Percentiles rank a stretch among this genome's conserved stretches.
Conservation (phyloP, 1,284 basidiomycete genomes). For the Athelia psychrophila region DNA sequence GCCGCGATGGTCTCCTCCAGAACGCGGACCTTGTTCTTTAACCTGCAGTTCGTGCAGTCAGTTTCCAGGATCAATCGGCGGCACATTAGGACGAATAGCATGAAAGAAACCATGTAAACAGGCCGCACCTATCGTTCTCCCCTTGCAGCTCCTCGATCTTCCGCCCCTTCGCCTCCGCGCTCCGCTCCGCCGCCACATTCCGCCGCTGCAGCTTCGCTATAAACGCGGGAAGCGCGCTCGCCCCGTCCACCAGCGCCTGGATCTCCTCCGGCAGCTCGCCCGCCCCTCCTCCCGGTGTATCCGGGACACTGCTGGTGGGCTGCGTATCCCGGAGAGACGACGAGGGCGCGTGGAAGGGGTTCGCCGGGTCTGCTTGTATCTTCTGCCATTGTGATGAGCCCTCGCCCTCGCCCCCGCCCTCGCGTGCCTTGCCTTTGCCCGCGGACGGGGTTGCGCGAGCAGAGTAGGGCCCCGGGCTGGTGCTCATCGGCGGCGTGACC, state of each 20-base stretch:
- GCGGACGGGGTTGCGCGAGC: neutral
- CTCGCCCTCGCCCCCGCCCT: too few relatives aligned
- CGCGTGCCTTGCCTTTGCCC: neutral
- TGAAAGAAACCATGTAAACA: neutral
- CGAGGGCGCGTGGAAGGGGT: neutral
- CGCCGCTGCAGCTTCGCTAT: conserved; percentile 39
- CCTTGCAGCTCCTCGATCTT: conserved; percentile 33
- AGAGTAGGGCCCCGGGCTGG: neutral
- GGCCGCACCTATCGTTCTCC: conserved; percentile 27
- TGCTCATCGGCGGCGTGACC: neutral
- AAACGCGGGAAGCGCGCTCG: conserved; percentile 24
- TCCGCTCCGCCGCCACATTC: conserved; percentile 31
- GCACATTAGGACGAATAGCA: neutral
- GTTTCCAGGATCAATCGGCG: neutral
- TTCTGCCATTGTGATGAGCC: neutral
- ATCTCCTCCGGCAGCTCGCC: neutral
- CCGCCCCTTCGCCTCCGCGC: conserved; percentile 32
- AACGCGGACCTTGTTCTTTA: neutral
- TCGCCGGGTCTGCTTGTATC: neutral
- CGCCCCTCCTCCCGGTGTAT: neutral
- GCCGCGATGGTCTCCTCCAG: conserved; percentile 1
- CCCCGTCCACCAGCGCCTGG: neutral
- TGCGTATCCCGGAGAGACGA: neutral
- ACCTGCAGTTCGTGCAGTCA: neutral
- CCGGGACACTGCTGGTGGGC: neutral